Evolutionary conservation across 2,329 filamentous ascomycete genomes (phyloP).

Genomic region (Aspergillus sp.): DNA sequence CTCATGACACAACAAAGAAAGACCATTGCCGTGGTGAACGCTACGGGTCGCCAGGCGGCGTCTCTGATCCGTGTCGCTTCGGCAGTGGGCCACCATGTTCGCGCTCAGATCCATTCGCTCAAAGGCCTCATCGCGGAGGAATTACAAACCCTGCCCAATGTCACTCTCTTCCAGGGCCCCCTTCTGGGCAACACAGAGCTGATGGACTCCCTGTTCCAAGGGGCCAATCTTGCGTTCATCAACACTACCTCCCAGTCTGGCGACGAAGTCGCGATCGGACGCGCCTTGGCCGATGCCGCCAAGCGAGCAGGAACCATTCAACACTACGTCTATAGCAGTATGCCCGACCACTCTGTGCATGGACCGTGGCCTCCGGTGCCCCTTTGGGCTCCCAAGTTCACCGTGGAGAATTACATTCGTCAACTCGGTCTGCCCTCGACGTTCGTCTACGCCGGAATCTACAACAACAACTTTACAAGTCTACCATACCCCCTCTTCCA

Average conservation of each 20-base stretch:
- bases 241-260: constrained; percentile 93
- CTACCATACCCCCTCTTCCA: constrained; percentile 91
- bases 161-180: constrained; percentile 68
- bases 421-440: constrained; percentile 81
- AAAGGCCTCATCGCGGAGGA: constrained; percentile 88
- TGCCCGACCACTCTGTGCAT: constrained; percentile 90
- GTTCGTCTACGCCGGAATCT: constrained; percentile 95
- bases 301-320: constrained; percentile 75
- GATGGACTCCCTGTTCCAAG: constrained; percentile 76
- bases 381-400: constrained; percentile 89
- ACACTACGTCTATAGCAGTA: constrained; percentile 94
- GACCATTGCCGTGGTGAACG: constrained; percentile 93
- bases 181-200: constrained; percentile 70
- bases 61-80: constrained; percentile 92
- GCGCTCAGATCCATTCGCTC: constrained; percentile 84
- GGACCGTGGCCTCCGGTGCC: constrained; percentile 82
- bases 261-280: constrained; percentile 87
- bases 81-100: constrained; percentile 89
- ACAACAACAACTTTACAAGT: constrained; percentile 98
- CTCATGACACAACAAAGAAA: constrained; percentile 58
- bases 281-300: constrained; percentile 83
- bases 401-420: constrained; percentile 86
- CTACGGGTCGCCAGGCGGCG: constrained; percentile 90
- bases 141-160: constrained; percentile 77
- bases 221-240: constrained; percentile 88